These are phyloP conservation scores for Jamesozyma spencerorum DNA, from an alignment of 805 yeast genomes.

Conservation along the genomic window DNA sequence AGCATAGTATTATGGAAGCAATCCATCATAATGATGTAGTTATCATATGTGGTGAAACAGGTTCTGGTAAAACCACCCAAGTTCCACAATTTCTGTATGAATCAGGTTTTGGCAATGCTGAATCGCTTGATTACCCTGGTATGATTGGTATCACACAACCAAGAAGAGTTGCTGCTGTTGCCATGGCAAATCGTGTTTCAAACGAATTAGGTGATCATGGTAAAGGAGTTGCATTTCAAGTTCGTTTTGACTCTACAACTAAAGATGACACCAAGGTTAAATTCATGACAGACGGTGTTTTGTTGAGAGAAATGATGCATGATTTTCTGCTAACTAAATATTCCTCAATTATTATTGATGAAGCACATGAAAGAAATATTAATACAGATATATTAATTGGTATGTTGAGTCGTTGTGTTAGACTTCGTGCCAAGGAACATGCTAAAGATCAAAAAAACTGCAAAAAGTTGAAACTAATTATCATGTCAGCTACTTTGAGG, in stretches of 20 bases:
- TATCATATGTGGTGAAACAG: constrained; percentile 94
- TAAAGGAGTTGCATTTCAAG: constrained; percentile 65
- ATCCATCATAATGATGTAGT: constrained; percentile 85
- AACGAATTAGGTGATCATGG: constrained; percentile 69
- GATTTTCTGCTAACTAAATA: constrained; percentile 76
- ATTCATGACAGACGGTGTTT: constrained; percentile 92
- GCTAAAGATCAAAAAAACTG: constrained; percentile 37
- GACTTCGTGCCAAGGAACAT: constrained; percentile 52
- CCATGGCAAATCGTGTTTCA: constrained; percentile 78
- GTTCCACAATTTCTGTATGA: constrained; percentile 94
- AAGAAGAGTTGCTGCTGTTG: constrained; percentile 86
- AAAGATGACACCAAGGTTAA: constrained; percentile 62
- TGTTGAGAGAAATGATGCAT: constrained; percentile 83
- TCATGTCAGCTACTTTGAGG: constrained; percentile 95
- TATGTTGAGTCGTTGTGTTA: constrained; percentile 78
- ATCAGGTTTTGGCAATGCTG: constrained; percentile 69
- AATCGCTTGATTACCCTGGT: constrained; percentile 62
- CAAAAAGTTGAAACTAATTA: constrained; percentile 67
- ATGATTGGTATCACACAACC: constrained; percentile 97
- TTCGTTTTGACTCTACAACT: constrained; percentile 66
- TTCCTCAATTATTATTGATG: constrained; percentile 85
- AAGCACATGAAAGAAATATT: constrained; percentile 94
- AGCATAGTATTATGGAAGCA: constrained; percentile 91
- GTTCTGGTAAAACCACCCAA: constrained; percentile 97
- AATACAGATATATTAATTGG: constrained; percentile 96